Evolutionary conservation across 2,329 filamentous ascomycete genomes (phyloP).

Genomic region (Colletotrichum destructivum): DNA sequence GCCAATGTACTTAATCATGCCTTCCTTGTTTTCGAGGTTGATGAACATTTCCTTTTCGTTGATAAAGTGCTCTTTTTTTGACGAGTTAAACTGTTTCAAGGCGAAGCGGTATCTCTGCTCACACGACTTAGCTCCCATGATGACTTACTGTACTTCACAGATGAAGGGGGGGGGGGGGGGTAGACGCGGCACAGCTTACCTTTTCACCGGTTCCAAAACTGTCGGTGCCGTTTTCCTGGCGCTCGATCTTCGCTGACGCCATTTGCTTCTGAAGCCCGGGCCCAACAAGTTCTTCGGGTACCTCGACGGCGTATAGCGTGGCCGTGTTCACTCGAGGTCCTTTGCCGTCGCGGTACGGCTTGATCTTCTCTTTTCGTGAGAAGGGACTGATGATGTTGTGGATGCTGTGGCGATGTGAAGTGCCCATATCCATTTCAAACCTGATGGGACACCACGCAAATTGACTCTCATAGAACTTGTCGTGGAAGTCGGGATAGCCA

Average conservation of each 20-base stretch:
- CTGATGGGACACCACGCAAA: constrained; percentile 42
- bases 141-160: not conserved
- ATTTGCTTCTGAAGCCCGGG: not conserved
- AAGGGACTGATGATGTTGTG: constrained; percentile 40
- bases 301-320: constrained; percentile 6
- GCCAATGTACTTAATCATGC: constrained; percentile 23
- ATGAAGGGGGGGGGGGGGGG: not conserved
- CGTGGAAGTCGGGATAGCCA: not conserved
- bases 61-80: not conserved
- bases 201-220: not conserved
- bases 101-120: constrained; percentile 26
- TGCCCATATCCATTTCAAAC: constrained; percentile 38
- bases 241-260: constrained; percentile 1
- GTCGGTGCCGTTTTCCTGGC: not conserved
- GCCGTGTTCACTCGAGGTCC: constrained; percentile 12
- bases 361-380: constrained; percentile 2
- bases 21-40: not conserved
- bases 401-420: constrained; percentile 1
- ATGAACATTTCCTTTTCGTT: constrained; percentile 13
- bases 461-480: constrained; percentile 30
- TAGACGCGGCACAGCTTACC: not conserved
- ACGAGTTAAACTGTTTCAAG: constrained; percentile 17
- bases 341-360: constrained; percentile 20
- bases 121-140: too few species aligned
- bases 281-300: constrained; percentile 26